phyloP scores from a whole-genome alignment of 176 grass and related monocot species.

The Puccinellia tenuiflora region DNA sequence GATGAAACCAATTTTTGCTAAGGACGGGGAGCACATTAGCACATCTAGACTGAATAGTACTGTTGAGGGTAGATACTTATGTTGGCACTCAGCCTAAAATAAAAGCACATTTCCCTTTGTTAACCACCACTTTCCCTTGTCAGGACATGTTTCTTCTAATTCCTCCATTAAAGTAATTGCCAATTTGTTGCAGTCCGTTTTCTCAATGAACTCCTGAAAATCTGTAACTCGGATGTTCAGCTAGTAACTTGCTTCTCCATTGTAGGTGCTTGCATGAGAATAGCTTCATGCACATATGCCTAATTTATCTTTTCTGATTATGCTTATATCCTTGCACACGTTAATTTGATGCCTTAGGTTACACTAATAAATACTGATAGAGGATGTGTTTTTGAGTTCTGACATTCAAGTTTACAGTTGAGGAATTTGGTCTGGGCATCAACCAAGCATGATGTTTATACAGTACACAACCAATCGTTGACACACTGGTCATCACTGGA shows the following conservation, averaged over 20 bases:
- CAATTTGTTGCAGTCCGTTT: constrained; percentile 1
- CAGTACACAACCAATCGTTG: constrained; percentile 67
- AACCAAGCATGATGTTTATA: constrained; percentile 96
- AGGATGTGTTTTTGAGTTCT: constrained; percentile 14
- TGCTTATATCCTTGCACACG: not conserved
- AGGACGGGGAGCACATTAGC: not conserved
- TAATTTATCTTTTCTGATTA: not conserved
- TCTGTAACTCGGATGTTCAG: not conserved
- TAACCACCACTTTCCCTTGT: not conserved
- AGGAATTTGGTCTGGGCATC: constrained; percentile 93
- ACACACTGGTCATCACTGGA: constrained; percentile 84
- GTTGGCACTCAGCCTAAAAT: not conserved
- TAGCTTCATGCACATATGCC: not conserved
- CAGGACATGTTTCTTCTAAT: not conserved
- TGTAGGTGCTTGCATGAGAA: not conserved
- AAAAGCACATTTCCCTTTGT: not conserved
- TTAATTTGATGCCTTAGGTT: constrained; percentile 11
- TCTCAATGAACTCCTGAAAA: not conserved
- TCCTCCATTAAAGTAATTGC: not conserved
- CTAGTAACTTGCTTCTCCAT: not conserved
- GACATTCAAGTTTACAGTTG: constrained; percentile 44
- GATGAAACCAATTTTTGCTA: not conserved
- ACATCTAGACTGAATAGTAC: too few relatives aligned
- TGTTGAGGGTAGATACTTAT: not conserved
- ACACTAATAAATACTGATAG: not conserved